Evolutionary conservation across 352 stramenopile genomes (phyloP).

Genomic region (Phytophthora megakarya): DNA sequence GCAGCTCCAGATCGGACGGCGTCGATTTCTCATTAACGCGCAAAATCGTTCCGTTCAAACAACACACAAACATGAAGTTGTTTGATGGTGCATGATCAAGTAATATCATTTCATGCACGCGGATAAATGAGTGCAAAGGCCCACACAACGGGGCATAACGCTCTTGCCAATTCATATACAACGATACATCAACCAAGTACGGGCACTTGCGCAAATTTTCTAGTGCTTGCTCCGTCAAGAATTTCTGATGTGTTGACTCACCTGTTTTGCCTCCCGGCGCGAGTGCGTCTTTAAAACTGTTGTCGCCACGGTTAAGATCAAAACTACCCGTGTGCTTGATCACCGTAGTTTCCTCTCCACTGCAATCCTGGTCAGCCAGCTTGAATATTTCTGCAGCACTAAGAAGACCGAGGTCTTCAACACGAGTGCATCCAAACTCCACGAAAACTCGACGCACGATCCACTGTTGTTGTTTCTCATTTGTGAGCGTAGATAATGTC

Average conservation of each 20-base stretch:
- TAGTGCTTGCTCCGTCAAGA: constrained; percentile 51
- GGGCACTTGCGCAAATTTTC: constrained; percentile 56
- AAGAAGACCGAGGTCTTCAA: constrained; percentile 27
- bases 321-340: constrained; percentile 50
- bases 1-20: constrained; percentile 53
- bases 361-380: constrained; percentile 18
- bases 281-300: constrained; percentile 5
- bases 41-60: constrained; percentile 62
- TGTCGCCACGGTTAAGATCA: constrained; percentile 21
- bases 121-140: constrained; percentile 67
- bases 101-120: constrained; percentile 82
- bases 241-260: constrained; percentile 45
- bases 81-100: constrained; percentile 70
- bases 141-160: constrained; percentile 66
- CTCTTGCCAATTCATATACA: constrained; percentile 63
- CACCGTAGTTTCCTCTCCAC: constrained; percentile 21
- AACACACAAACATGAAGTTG: constrained; percentile 66
- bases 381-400: constrained; percentile 31
- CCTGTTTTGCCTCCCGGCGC: constrained; percentile 35
- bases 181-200: constrained; percentile 63
- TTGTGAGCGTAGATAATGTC: constrained; percentile 28
- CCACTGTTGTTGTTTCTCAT: constrained; percentile 42
- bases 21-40: constrained; percentile 64
- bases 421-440: constrained; percentile 29
- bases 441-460: constrained; percentile 33